phyloP scores from a whole-genome alignment of 441 rosid genomes.

The Sinapis alba region DNA sequence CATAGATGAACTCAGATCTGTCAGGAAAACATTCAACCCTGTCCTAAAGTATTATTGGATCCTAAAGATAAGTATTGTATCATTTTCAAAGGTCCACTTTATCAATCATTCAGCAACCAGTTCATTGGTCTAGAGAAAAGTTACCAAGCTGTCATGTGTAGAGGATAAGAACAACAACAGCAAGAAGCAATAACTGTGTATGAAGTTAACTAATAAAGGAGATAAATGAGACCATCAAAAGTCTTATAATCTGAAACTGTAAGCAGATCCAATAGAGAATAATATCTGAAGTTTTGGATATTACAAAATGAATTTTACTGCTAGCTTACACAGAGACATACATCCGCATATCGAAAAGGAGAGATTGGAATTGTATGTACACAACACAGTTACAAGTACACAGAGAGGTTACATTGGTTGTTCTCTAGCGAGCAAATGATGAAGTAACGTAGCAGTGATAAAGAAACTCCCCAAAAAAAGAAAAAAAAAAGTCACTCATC shows the following conservation, averaged over 20 bases:
- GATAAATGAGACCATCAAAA: neutral
- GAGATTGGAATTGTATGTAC: constrained; percentile 30
- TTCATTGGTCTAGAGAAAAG: neutral
- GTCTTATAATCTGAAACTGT: constrained; percentile 25
- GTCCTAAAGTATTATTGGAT: constrained; percentile 3
- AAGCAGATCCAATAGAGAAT: constrained; percentile 17
- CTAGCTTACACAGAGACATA: constrained; percentile 30
- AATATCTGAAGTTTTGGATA: neutral
- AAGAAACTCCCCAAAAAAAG: constrained; percentile 1
- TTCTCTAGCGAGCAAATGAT: constrained; percentile 25
- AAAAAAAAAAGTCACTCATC: constrained; percentile 42
- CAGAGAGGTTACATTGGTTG: constrained; percentile 14
- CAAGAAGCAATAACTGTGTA: constrained; percentile 22
- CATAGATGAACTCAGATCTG: constrained; percentile 6
- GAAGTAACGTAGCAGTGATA: constrained; percentile 18
- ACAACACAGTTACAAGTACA: constrained; percentile 26
- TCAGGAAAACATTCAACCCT: constrained; percentile 5
- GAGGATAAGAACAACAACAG: constrained; percentile 17
- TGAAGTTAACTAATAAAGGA: neutral
- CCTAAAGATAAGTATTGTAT: constrained; percentile 27
- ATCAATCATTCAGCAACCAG: constrained; percentile 23
- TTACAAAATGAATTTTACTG: constrained; percentile 23
- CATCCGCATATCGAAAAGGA: constrained; percentile 8
- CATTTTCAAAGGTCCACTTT: constrained; percentile 29
- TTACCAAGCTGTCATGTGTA: neutral